Conservation (phyloP, 352 stramenopile genomes). For the Globisporangium middletonii region DNA sequence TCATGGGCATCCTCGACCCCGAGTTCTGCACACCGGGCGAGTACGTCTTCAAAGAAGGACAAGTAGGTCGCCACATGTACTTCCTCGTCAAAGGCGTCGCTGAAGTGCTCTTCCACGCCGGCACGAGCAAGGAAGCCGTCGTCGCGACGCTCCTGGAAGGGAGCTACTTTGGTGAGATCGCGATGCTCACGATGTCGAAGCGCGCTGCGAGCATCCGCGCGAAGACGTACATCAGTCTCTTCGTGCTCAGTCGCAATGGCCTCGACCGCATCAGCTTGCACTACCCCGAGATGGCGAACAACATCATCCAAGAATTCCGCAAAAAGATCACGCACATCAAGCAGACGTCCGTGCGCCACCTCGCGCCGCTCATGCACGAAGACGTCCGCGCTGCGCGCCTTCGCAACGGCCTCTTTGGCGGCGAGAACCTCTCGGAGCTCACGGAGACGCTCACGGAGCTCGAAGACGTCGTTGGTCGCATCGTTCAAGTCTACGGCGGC, state of each 20-base stretch:
- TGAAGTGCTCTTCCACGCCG: slow-evolving; percentile 65
- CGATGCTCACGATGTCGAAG: slow-evolving; percentile 78
- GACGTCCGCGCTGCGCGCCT: slow-evolving; percentile 31
- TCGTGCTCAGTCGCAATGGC: slow-evolving; percentile 66
- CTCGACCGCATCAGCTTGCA: slow-evolving; percentile 68
- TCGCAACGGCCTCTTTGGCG: slow-evolving; percentile 22
- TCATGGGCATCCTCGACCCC: slow-evolving; percentile 73
- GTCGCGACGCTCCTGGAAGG: slow-evolving; percentile 61
- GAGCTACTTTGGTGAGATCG: slow-evolving; percentile 79
- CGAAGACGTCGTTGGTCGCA: slow-evolving; percentile 38
- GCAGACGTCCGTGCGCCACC: slow-evolving; percentile 25
- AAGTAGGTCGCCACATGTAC: slow-evolving; percentile 79
- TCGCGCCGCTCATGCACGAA: slow-evolving; percentile 30
- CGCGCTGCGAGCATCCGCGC: slow-evolving; percentile 70
- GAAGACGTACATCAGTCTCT: slow-evolving; percentile 75
- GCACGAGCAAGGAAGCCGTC: slow-evolving; percentile 41
- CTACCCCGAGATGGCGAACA: slow-evolving; percentile 78
- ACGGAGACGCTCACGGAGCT: slow-evolving; percentile 47
- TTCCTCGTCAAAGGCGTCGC: slow-evolving; percentile 73
- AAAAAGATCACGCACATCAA: slow-evolving; percentile 84
- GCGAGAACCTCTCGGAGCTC: slow-evolving; percentile 27
- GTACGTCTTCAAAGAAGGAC: slow-evolving; percentile 81
- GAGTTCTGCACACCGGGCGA: slow-evolving; percentile 77
- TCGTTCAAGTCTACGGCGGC: slow-evolving; percentile 64
- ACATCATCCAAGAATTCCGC: slow-evolving; percentile 65